Conservation (phyloP, 345 rosid genomes). For the Barbarea vulgaris region DNA sequence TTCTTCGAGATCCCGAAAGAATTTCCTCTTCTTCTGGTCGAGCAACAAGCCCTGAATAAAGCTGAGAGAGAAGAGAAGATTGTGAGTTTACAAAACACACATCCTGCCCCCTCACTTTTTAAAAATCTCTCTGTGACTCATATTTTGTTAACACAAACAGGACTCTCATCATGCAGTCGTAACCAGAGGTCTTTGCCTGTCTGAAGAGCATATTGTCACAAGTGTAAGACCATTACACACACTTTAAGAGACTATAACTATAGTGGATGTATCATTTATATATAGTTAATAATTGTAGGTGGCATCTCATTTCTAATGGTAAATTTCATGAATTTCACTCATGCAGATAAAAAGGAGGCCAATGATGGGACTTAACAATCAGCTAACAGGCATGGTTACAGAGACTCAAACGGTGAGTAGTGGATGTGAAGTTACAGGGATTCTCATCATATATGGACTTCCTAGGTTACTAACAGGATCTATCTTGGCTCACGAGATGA, state of each 20-base stretch:
- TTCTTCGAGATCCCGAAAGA: slow-evolving; percentile 66
- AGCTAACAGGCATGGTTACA: slow-evolving; percentile 51
- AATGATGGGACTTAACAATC: slow-evolving; percentile 54
- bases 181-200: slow-evolving; percentile 92
- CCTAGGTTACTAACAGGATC: slow-evolving; percentile 91
- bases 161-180: slow-evolving; percentile 68
- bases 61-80: slow-evolving; percentile 75
- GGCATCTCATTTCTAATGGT: not conserved
- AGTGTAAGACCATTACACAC: slow-evolving; percentile 50
- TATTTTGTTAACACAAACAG: slow-evolving; percentile 39
- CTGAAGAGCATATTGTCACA: slow-evolving; percentile 70
- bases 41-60: slow-evolving; percentile 78
- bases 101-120: not conserved
- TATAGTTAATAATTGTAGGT: no score
- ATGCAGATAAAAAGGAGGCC: slow-evolving; percentile 48
- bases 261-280: not conserved
- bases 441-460: slow-evolving; percentile 87
- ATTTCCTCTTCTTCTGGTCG: slow-evolving; percentile 81
- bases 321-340: not conserved
- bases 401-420: slow-evolving; percentile 66
- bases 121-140: not conserved
- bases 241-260: not conserved
- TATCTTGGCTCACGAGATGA: slow-evolving; percentile 93
- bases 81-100: slow-evolving; percentile 45
- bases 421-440: slow-evolving; percentile 83